Evolutionary conservation across 2,329 filamentous ascomycete genomes (phyloP), one percentile per base, ranked within the genome.

Genomic region (Pseudocercospora musae): DNA sequence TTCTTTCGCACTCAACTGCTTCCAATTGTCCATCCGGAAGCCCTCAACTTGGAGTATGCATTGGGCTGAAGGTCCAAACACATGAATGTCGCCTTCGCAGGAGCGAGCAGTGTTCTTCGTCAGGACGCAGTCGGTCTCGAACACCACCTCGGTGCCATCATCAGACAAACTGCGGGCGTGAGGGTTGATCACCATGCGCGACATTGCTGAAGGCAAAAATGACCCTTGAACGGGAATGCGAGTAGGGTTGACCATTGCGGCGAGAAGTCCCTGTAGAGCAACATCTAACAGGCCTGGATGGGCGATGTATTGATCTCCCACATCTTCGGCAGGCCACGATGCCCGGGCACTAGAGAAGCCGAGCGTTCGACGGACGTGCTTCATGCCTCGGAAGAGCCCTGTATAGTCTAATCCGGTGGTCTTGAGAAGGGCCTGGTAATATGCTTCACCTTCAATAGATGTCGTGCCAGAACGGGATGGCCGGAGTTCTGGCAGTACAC

Each of bases 211-310:
- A 21, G 65, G 65, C 29, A 66, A 40, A 40, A 62, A 60, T 42
- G 65, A 65, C 5, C 62, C 65, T 44, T 60, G 62, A n/a, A 66
- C 63, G 15, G 62, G 62, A 21, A 65, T 65, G 21, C 65, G 62
- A n/a, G 62, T 57, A 52, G 65, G 76, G 25, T 69, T 71, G 20
- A 65, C 66, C 49, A 68, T 67, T 1, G 76, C 75, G 2, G 70
- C 65, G 20, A 76, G 49, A 18, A 72, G 62, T 0, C 70, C 64
- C 54, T 78, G 76, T 13, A 78, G 65, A 0, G 71, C 71, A 15
- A 66, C 69, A 49, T 78, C 76, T 1, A 77, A 62, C 11, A 63
- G 46, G 0, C 65, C 69, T 1, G 75, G 75, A 57, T 77, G 73
- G 7, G 75, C 52, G 2, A 68, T 31, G 57, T 65, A 65, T 15